Percentiles rank a stretch among this genome's conserved stretches.
Evolutionary conservation across 2,329 filamentous ascomycete genomes (phyloP).

Genomic region (Westerdykella ornata): DNA sequence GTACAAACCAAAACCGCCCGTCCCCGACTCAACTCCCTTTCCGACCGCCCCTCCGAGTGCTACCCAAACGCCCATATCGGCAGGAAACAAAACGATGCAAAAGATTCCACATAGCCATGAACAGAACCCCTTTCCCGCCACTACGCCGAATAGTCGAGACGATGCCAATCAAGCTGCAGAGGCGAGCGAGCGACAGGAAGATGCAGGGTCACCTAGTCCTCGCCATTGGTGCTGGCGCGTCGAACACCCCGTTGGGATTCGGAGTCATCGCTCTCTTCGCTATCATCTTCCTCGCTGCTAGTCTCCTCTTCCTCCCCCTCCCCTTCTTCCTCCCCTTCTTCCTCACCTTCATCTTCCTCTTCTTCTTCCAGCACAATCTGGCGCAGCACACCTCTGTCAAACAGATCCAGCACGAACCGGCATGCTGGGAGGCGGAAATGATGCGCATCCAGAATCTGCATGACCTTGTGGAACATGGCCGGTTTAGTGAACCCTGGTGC

Average conservation of each 20-base stretch:
- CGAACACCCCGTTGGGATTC: constrained; percentile 24
- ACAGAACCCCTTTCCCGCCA: too few species aligned
- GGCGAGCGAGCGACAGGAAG: too few species aligned
- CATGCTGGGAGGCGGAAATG: constrained; percentile 83
- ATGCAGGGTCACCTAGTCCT: too few species aligned
- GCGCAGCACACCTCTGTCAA: constrained; percentile 82
- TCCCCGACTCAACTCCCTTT: too few species aligned
- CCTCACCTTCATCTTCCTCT: constrained; percentile 31
- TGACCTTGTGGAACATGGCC: constrained; percentile 74
- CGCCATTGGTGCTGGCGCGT: constrained; percentile 11
- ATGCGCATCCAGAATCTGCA: constrained; percentile 79
- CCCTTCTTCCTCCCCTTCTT: constrained; percentile 58
- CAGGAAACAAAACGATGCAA: too few species aligned
- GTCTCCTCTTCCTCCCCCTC: constrained; percentile 66
- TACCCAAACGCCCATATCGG: too few species aligned
- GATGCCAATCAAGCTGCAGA: too few species aligned
- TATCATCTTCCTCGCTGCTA: constrained; percentile 24
- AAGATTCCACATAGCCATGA: too few species aligned
- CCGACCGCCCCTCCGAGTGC: too few species aligned
- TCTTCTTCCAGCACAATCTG: constrained; percentile 77
- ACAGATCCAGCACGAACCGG: constrained; percentile 86
- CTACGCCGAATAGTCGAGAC: too few species aligned
- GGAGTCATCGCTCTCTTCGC: constrained; percentile 30
- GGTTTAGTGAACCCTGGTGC: constrained; percentile 68
- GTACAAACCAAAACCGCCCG: too few species aligned